These are phyloP conservation scores for Cryptosporidium baileyi DNA, from an alignment of 169 alveolate species.

Conservation along the genomic window DNA sequence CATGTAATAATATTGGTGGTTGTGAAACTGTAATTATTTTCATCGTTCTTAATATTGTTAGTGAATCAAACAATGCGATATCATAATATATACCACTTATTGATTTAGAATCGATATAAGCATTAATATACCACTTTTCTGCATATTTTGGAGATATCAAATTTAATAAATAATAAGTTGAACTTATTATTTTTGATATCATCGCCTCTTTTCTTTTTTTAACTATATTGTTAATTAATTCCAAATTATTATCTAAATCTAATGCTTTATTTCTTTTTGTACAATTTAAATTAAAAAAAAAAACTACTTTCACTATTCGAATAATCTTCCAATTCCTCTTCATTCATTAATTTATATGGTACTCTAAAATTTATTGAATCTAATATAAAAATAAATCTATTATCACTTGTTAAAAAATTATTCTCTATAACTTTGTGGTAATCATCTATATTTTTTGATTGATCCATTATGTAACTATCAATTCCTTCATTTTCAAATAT, in stretches of 20 bases:
- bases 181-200: not conserved
- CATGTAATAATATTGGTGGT: conserved; percentile 61
- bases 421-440: not conserved
- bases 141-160: conserved; percentile 26
- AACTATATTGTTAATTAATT: not conserved
- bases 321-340: not conserved
- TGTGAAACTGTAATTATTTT: conserved; percentile 52
- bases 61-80: conserved; percentile 1
- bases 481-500: conserved; percentile 13
- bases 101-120: not conserved
- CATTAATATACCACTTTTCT: conserved; percentile 32
- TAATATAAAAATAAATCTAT: not conserved
- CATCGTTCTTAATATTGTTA: conserved; percentile 6
- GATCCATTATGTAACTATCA: not conserved
- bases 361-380: conserved; percentile 1
- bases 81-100: conserved; percentile 30
- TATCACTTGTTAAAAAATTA: not conserved
- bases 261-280: not conserved
- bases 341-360: conserved; percentile 2
- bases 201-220: conserved; percentile 10
- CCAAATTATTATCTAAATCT: not conserved
- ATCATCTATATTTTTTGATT: not conserved
- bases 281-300: not conserved
- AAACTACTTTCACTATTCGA: not conserved
- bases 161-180: not conserved